Conservation (phyloP, 768 basidiomycete species). For the Psilocybe cubensis region DNA sequence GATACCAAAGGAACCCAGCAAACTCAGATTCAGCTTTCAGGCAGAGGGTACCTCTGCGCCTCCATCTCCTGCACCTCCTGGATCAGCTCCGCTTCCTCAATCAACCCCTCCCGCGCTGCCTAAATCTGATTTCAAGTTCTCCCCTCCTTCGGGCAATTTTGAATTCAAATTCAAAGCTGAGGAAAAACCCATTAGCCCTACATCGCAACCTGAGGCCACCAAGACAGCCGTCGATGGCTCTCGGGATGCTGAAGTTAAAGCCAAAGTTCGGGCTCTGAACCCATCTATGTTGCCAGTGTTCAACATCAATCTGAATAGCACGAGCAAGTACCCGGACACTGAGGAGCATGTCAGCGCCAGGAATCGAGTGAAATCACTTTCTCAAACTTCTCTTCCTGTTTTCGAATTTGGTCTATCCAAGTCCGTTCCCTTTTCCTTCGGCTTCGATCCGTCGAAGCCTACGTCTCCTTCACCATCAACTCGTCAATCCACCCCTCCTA, state of each 20-base stretch:
- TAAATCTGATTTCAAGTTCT: constrained; percentile 14
- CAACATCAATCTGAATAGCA: constrained; percentile 31
- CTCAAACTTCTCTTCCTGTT: constrained; percentile 47
- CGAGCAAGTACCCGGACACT: constrained; percentile 22
- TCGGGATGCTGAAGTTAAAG: constrained; percentile 15
- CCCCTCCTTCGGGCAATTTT: constrained; percentile 17
- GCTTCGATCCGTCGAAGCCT: constrained; percentile 10
- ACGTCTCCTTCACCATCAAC: constrained; percentile 10
- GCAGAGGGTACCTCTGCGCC: constrained; percentile 45
- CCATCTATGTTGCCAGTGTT: constrained; percentile 39
- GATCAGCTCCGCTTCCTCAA: constrained; percentile 21
- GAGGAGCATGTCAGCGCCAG: constrained; percentile 30
- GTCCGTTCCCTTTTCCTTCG: constrained; percentile 7
- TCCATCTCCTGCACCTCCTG: constrained; percentile 28
- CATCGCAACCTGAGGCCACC: not conserved
- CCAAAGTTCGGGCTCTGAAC: constrained; percentile 30
- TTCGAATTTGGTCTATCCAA: constrained; percentile 35
- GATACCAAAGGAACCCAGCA: constrained; percentile 78
- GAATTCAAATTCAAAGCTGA: constrained; percentile 19
- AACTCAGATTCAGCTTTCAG: constrained; percentile 73
- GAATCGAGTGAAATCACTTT: constrained; percentile 41
- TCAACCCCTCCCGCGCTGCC: constrained; percentile 8
- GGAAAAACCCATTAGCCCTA: not conserved
- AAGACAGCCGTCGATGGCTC: not conserved
- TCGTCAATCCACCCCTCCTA: constrained; percentile 7